A percentile compares a stretch with the other conserved stretches of the same genome.
Evolutionary conservation across 352 stramenopile species (phyloP).

Genomic region (Phytophthora foliorum): DNA sequence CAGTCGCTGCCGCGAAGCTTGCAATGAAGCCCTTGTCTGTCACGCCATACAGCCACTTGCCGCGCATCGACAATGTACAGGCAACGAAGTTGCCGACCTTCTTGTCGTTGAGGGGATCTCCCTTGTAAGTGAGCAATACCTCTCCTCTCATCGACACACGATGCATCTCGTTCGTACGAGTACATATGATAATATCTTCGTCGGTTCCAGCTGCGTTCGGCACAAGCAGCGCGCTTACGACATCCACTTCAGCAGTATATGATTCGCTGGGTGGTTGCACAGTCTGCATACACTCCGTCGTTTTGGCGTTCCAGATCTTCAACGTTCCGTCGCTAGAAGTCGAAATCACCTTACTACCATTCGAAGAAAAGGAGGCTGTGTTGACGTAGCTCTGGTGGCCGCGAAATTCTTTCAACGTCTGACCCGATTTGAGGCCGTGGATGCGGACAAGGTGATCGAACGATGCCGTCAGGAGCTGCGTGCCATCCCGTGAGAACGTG

Average conservation of each 20-base stretch:
- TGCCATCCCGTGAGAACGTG: slow-evolving; percentile 91
- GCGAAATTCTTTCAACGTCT: slow-evolving; percentile 95
- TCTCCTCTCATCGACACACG: slow-evolving; percentile 81
- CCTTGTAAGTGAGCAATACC: slow-evolving; percentile 70
- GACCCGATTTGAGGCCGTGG: slow-evolving; percentile 93
- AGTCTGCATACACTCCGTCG: slow-evolving; percentile 83
- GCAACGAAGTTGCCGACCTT: slow-evolving; percentile 89
- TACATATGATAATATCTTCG: slow-evolving; percentile 90
- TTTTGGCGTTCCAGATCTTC: slow-evolving; percentile 92
- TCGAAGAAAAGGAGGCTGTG: slow-evolving; percentile 78
- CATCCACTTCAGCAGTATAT: slow-evolving; percentile 74
- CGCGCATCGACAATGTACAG: slow-evolving; percentile 83
- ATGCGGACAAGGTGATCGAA: slow-evolving; percentile 93
- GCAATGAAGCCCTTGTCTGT: slow-evolving; percentile 89
- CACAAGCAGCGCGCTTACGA: slow-evolving; percentile 77
- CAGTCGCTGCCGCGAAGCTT: slow-evolving; percentile 69
- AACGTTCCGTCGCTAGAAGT: slow-evolving; percentile 92
- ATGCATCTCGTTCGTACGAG: slow-evolving; percentile 83
- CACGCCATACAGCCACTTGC: slow-evolving; percentile 88
- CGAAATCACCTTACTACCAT: slow-evolving; percentile 86
- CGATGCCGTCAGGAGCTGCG: slow-evolving; percentile 91
- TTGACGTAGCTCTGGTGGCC: slow-evolving; percentile 95
- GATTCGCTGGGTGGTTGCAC: slow-evolving; percentile 68
- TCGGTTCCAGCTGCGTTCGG: slow-evolving; percentile 49
- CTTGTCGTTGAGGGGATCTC: slow-evolving; percentile 66